Evolutionary conservation across 148 eudicot species (phyloP), one percentile per base, ranked within the genome.

Genomic region (Suaeda aralocaspica): DNA sequence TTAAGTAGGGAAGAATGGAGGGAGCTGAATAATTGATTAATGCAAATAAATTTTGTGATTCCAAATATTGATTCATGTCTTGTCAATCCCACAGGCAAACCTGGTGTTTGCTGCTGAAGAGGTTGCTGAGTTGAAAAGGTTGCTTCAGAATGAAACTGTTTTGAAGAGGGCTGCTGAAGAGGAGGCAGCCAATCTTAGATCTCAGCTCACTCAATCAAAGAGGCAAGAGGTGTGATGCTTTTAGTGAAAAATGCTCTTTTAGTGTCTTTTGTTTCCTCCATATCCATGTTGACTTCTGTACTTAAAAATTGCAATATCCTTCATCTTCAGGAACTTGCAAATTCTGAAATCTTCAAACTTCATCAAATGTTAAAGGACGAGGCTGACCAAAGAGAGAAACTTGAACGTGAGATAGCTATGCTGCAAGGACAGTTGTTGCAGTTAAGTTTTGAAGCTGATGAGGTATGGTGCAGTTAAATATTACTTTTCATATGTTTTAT

Each of bases 381-480:
- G 79, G 81, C 66, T 33, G 78, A 63, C 74, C 85, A 85, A 74
- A 89, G 80, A 74, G 84, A 83, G 70, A 87, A 84, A 73, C 86
- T 87, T 80, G 96, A 89, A 79, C 84, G 85, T 70, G 97, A 89
- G 80, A 89, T 92, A 63, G 81, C 87, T 58, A 79, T 82, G 66
- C 79, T 89, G 55, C 90, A 84, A 71, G 87, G 82, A 75, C 96
- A 87, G 69, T 71, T 92, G 50, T 66, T 92, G 86, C 97, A 92
- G 59, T 46, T 89, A 60, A 92, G 96, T 74, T 92, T 84, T 79
- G 92, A 92, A 80, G 96, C 97, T 64, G 97, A 92, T 48, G 89
- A 87, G 90, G 97, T 92, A 81, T 61, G 70, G 9, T 63, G 34
- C 41, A 30, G 46, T 34, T 55, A 25, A 28, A 1, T 44, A 9